phyloP scores from a whole-genome alignment of 495 filamentous ascomycete genomes.

The Parathielavia appendiculata region DNA sequence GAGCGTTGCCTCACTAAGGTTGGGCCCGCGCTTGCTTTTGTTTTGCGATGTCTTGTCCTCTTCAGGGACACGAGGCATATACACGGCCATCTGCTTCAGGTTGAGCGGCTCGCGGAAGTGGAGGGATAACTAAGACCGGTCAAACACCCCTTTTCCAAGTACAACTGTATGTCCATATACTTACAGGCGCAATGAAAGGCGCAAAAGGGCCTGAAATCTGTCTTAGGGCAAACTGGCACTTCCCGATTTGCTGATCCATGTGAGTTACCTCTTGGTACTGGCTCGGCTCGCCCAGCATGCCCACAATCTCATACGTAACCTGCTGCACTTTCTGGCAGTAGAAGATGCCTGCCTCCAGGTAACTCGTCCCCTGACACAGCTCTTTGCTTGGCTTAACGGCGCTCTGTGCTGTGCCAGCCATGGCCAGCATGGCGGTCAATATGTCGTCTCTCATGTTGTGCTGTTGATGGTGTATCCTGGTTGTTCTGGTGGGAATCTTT shows the following conservation, averaged over 20 bases:
- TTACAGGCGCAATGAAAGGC: constrained; percentile 63
- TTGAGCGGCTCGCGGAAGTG: constrained; percentile 64
- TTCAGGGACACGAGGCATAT: constrained; percentile 40
- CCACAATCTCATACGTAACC: constrained; percentile 57
- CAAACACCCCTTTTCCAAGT: not conserved
- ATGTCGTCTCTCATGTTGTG: constrained; percentile 5
- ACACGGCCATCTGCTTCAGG: constrained; percentile 60
- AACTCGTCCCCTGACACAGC: constrained; percentile 14
- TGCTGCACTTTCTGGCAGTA: constrained; percentile 56
- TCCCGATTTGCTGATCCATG: constrained; percentile 53
- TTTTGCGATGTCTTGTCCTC: constrained; percentile 23
- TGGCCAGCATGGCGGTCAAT: constrained; percentile 7
- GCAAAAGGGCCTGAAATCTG: constrained; percentile 54
- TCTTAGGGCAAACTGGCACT: constrained; percentile 45
- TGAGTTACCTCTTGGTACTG: constrained; percentile 53
- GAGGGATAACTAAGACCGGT: constrained; percentile 51
- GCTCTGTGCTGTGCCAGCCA: not conserved
- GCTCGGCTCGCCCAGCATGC: constrained; percentile 49
- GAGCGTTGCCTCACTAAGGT: constrained; percentile 12
- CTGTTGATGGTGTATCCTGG: not conserved
- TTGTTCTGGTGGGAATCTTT: not conserved
- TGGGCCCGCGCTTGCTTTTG: constrained; percentile 7
- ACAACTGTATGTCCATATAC: constrained; percentile 13
- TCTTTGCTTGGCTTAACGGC: constrained; percentile 6
- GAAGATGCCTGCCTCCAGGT: constrained; percentile 36